Evolutionary conservation across 257 asterid genomes (phyloP).

Genomic region (Ilex aquifolium): DNA sequence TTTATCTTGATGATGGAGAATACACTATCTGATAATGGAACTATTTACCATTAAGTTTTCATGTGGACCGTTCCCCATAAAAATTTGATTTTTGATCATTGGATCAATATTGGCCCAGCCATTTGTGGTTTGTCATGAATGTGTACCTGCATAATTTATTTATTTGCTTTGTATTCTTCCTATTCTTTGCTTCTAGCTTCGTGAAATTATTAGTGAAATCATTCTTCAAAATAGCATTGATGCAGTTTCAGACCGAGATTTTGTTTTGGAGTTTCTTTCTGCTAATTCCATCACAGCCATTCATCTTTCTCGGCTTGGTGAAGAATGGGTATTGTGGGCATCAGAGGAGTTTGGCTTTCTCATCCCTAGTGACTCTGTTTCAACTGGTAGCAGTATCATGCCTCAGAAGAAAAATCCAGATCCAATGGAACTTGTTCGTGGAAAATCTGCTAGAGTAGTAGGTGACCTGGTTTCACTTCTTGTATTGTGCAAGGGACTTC

Average conservation of each 20-base stretch:
- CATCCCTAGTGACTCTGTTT: conserved; percentile 91
- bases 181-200: conserved; percentile 5
- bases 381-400: conserved; percentile 99
- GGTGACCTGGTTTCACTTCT: conserved; percentile 95
- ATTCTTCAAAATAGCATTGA: conserved; percentile 74
- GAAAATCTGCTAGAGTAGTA: conserved; percentile 90
- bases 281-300: conserved; percentile 79
- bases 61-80: too few species aligned
- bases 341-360: conserved; percentile 94
- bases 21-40: too few species aligned
- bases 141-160: too few species aligned
- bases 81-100: too few species aligned
- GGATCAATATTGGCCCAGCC: too few species aligned
- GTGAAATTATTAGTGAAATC: conserved; percentile 25
- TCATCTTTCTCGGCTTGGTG: conserved; percentile 97
- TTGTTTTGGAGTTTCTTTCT: conserved; percentile 85
- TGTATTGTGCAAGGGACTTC: conserved; percentile 98
- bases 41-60: too few species aligned
- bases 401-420: conserved; percentile 99
- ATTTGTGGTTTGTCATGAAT: not conserved
- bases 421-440: conserved; percentile 99
- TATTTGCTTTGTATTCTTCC: conserved; percentile 1
- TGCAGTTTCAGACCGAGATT: conserved; percentile 99
- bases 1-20: too few species aligned
- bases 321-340: conserved; percentile 99